These are phyloP conservation scores for Mallotus nudiflorus DNA, from an alignment of 345 rosid species.

Conservation along the genomic window DNA sequence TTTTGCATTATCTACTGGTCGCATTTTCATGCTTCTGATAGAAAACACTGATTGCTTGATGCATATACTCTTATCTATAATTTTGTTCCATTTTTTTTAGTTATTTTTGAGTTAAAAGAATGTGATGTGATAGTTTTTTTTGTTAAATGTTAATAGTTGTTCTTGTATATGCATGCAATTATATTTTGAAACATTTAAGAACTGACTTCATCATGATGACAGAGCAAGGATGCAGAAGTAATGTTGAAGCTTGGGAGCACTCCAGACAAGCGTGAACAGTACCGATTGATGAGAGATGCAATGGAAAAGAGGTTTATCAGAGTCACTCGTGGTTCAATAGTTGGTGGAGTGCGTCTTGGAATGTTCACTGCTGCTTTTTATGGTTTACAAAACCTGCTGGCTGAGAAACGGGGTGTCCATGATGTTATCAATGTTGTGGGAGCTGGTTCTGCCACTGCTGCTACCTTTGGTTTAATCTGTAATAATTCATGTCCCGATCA, in stretches of 20 bases:
- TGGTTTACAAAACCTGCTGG: conserved; percentile 71
- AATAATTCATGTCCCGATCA: conserved; percentile 14
- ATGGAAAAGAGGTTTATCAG: conserved; percentile 91
- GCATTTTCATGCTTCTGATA: too few relatives aligned
- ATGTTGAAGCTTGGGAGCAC: conserved; percentile 97
- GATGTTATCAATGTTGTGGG: conserved; percentile 82
- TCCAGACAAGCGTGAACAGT: conserved; percentile 81
- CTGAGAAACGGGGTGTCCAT: conserved; percentile 76
- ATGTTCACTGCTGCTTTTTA: conserved; percentile 85
- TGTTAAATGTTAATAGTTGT: neutral
- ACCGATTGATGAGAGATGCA: conserved; percentile 86
- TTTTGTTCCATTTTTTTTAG: too few relatives aligned
- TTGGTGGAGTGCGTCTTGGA: conserved; percentile 92
- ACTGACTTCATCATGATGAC: conserved; percentile 18
- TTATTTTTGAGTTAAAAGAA: too few relatives aligned
- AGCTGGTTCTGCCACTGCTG: conserved; percentile 96
- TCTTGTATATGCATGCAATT: neutral
- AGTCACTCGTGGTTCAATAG: conserved; percentile 84
- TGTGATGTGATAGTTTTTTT: neutral
- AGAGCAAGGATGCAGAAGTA: conserved; percentile 97
- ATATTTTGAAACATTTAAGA: neutral
- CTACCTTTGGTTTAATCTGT: conserved; percentile 82
- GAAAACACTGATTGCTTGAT: too few relatives aligned
- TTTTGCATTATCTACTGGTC: too few relatives aligned
- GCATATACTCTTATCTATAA: too few relatives aligned